Conservation (phyloP, 768 basidiomycete species). For the Termitomyces sp. region DNA sequence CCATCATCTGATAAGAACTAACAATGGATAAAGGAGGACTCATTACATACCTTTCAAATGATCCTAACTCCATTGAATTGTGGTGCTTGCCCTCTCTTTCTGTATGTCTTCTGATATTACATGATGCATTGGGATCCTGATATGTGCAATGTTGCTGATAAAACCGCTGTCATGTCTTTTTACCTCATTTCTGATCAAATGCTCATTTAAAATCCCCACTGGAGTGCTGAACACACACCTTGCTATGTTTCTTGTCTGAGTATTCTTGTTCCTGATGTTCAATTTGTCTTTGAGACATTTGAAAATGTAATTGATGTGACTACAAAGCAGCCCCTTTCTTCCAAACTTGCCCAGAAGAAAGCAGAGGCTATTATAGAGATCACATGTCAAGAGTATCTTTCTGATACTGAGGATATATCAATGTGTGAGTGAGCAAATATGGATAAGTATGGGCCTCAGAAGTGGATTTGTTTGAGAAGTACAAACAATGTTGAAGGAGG, state of each 20-base stretch:
- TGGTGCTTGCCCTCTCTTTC: no score
- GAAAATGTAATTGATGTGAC: slow-evolving; percentile 15
- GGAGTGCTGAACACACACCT: slow-evolving; percentile 13
- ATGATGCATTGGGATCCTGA: slow-evolving; percentile 21
- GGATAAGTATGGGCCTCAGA: slow-evolving; percentile 17
- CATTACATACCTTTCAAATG: no score
- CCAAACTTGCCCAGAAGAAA: slow-evolving; percentile 1
- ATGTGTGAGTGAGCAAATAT: slow-evolving; percentile 16
- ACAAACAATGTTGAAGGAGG: no score
- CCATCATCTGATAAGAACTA: no score
- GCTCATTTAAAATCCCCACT: slow-evolving; percentile 15
- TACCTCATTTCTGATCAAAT: slow-evolving; percentile 15
- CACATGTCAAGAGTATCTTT: slow-evolving; percentile 17
- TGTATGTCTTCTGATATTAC: no score
- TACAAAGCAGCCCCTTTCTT: slow-evolving; percentile 13
- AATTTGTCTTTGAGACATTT: slow-evolving; percentile 16
- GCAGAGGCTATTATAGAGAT: slow-evolving; percentile 15
- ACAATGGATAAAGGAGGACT: no score
- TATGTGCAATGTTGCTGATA: slow-evolving; percentile 8
- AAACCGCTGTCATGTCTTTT: slow-evolving; percentile 1
- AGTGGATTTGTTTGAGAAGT: slow-evolving; percentile 14
- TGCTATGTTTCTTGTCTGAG: slow-evolving; percentile 17
- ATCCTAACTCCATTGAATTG: no score
- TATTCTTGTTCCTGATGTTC: slow-evolving; percentile 15
- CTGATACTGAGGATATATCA: slow-evolving; percentile 13